Conservation (phyloP, 2,329 filamentous ascomycete genomes). For the Claviceps fusiformis region DNA sequence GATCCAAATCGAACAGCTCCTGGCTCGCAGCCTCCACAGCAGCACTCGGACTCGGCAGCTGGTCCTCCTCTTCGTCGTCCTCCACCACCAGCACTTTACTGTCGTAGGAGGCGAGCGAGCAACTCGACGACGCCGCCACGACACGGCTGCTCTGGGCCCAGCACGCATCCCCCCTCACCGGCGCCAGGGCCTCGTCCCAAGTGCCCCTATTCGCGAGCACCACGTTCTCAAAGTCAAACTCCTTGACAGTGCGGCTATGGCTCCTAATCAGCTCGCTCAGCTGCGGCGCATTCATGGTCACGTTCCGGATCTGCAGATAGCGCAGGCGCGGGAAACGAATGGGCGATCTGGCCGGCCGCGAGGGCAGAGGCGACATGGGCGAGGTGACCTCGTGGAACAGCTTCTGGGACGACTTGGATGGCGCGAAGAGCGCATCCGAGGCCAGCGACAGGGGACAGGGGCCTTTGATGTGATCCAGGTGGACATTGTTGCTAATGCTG, state of each 20-base stretch:
- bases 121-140: slow-evolving; percentile 14
- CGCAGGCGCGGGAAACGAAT: slow-evolving; percentile 55
- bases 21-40: slow-evolving; percentile 40
- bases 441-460: slow-evolving; percentile 60
- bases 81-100: slow-evolving; percentile 15
- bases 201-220: slow-evolving; percentile 51
- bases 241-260: slow-evolving; percentile 55
- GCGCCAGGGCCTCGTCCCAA: slow-evolving; percentile 74
- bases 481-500: too few relatives aligned
- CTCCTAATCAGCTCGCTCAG: slow-evolving; percentile 53
- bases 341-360: slow-evolving; percentile 35
- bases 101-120: slow-evolving; percentile 20
- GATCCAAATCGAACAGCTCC: slow-evolving; percentile 29
- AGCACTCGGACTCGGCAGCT: slow-evolving; percentile 34
- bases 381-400: slow-evolving; percentile 52
- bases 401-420: slow-evolving; percentile 38
- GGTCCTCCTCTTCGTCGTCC: slow-evolving; percentile 8
- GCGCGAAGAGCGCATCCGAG: slow-evolving; percentile 55
- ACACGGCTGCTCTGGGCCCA: slow-evolving; percentile 17
- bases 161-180: slow-evolving; percentile 37
- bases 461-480: slow-evolving; percentile 27
- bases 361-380: slow-evolving; percentile 49
- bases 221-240: slow-evolving; percentile 72
- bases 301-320: slow-evolving; percentile 59
- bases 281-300: slow-evolving; percentile 56